phyloP scores from a whole-genome alignment of 768 basidiomycete genomes.

The Naganishia randhawae region DNA sequence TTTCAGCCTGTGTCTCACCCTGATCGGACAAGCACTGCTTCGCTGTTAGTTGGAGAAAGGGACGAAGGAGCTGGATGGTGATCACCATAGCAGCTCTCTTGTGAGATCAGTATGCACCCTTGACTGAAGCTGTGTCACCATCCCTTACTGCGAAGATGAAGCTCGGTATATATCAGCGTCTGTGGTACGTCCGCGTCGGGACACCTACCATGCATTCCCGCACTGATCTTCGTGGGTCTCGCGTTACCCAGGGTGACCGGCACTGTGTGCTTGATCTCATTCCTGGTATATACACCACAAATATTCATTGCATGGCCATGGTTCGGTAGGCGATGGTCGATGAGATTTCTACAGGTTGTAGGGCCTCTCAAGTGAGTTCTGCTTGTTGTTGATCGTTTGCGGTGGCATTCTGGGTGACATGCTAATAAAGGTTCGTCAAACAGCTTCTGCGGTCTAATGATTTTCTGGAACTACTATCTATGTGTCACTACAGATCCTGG shows the following conservation, averaged over 20 bases:
- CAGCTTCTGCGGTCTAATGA: constrained; percentile 69
- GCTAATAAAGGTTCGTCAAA: background rate
- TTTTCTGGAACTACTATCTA: constrained; percentile 84
- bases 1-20: background rate
- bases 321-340: constrained; percentile 72
- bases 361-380: constrained; percentile 80
- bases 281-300: constrained; percentile 85
- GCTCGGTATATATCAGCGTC: constrained; percentile 6
- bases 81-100: background rate
- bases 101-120: background rate
- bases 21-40: background rate
- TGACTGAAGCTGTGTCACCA: background rate
- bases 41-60: background rate
- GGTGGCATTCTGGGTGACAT: background rate
- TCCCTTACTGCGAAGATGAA: background rate
- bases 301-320: constrained; percentile 88
- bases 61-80: background rate
- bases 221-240: background rate
- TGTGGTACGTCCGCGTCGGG: constrained; percentile 1
- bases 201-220: background rate
- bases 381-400: background rate
- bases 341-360: constrained; percentile 71
- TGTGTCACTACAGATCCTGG: constrained; percentile 83
- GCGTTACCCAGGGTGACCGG: constrained; percentile 45
- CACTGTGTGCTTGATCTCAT: constrained; percentile 54